Conservation (phyloP, 2,329 filamentous ascomycete species). For the Talaromyces sp. region DNA sequence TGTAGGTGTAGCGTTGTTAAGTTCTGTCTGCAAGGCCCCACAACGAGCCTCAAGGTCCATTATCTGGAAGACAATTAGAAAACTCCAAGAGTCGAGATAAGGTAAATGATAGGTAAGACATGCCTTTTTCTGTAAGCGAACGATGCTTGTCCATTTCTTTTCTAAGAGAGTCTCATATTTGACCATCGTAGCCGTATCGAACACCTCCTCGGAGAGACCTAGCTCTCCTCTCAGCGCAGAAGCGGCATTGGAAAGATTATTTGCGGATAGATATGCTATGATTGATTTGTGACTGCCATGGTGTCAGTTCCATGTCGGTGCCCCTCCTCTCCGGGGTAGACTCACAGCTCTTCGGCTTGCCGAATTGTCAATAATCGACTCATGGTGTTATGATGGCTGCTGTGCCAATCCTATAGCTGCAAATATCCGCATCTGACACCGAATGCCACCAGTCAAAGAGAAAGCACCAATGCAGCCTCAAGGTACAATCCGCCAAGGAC, state of each 20-base stretch:
- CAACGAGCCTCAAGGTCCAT: constrained; percentile 85
- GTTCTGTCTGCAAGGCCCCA: constrained; percentile 70
- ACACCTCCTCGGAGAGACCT: constrained; percentile 54
- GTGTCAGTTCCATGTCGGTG: neutral
- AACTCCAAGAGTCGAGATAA: neutral
- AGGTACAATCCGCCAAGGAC: neutral
- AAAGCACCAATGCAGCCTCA: neutral
- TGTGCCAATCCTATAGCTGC: constrained; percentile 5
- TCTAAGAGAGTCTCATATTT: constrained; percentile 92
- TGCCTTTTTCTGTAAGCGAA: constrained; percentile 92
- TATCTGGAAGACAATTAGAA: constrained; percentile 56
- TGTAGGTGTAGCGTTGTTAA: constrained; percentile 77
- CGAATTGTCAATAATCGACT: constrained; percentile 70
- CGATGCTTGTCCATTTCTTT: constrained; percentile 98
- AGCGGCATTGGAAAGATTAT: constrained; percentile 67
- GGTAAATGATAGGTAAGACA: constrained; percentile 21
- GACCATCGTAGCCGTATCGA: constrained; percentile 78
- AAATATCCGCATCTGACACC: neutral
- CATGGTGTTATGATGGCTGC: constrained; percentile 48
- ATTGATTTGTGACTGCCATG: constrained; percentile 74
- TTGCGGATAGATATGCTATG: constrained; percentile 78
- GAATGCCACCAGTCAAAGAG: neutral
- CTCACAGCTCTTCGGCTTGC: constrained; percentile 86
- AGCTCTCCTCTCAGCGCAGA: constrained; percentile 74
- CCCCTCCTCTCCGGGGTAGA: constrained; percentile 22